phyloP scores from a whole-genome alignment of 176 grass and related monocot genomes.

The Pontederia crassipes region DNA sequence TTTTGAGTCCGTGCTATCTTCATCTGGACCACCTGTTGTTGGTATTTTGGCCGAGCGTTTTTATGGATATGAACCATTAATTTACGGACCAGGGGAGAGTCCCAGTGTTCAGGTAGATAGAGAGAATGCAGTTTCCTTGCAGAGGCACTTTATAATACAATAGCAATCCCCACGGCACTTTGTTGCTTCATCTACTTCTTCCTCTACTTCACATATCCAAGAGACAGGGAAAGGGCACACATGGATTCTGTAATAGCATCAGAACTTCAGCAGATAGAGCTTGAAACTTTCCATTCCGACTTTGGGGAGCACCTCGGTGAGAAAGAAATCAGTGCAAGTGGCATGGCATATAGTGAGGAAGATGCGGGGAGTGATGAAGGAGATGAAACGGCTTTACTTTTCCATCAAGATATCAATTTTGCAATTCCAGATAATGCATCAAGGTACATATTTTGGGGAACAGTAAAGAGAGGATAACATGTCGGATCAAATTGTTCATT shows the following conservation, averaged over 20 bases:
- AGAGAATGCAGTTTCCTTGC: constrained; percentile 68
- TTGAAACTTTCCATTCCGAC: constrained; percentile 18
- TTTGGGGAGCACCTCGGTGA: constrained; percentile 2
- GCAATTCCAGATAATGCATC: no score
- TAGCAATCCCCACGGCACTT: constrained; percentile 48
- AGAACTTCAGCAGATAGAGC: constrained; percentile 63
- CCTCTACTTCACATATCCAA: constrained; percentile 67
- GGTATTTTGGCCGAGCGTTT: constrained; percentile 53
- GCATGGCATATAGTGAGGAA: constrained; percentile 24
- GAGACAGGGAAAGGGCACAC: constrained; percentile 63
- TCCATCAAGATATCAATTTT: not conserved
- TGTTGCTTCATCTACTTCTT: constrained; percentile 77
- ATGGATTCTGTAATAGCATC: constrained; percentile 60
- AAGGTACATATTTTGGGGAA: no score
- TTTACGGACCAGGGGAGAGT: constrained; percentile 14
- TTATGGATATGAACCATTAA: constrained; percentile 49
- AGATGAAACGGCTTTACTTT: constrained; percentile 20
- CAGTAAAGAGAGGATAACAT: no score
- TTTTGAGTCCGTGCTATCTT: constrained; percentile 60
- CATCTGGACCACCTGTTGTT: constrained; percentile 66
- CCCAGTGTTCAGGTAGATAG: constrained; percentile 25
- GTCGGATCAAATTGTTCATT: no score
- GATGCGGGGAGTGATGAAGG: constrained; percentile 29
- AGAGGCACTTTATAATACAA: constrained; percentile 70
- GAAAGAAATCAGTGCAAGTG: constrained; percentile 28